Evolutionary conservation across 352 stramenopile genomes (phyloP).

Genomic region (Globisporangium heterothallicum): DNA sequence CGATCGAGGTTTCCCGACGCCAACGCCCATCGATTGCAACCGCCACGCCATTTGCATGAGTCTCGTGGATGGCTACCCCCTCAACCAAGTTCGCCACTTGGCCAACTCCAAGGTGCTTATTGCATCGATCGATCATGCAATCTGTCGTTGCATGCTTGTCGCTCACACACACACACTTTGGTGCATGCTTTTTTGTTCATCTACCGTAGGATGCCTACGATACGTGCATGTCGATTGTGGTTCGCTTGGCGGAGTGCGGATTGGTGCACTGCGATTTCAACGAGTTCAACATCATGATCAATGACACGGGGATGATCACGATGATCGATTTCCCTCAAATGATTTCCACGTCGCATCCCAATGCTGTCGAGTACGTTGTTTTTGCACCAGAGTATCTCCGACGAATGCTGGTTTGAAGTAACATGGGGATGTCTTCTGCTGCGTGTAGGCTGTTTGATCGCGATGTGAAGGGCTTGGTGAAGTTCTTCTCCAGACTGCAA

Average conservation of each 20-base stretch:
- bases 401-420: no score
- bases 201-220: slow-evolving; percentile 87
- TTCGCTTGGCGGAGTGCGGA: slow-evolving; percentile 94
- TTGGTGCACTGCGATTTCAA: slow-evolving; percentile 99
- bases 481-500: slow-evolving; percentile 91
- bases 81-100: slow-evolving; percentile 94
- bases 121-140: slow-evolving; percentile 4
- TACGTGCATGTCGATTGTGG: slow-evolving; percentile 93
- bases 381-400: slow-evolving; percentile 69
- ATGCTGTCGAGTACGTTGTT: slow-evolving; percentile 93
- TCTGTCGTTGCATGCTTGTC: not conserved
- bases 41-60: slow-evolving; percentile 98
- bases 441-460: slow-evolving; percentile 87
- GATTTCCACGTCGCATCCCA: slow-evolving; percentile 97
- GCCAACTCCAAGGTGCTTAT: slow-evolving; percentile 75
- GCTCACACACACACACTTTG: not conserved
- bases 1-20: slow-evolving; percentile 96
- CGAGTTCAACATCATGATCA: slow-evolving; percentile 99
- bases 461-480: slow-evolving; percentile 95
- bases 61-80: slow-evolving; percentile 91
- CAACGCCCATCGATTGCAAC: slow-evolving; percentile 96
- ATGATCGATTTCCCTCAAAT: slow-evolving; percentile 99
- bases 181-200: no score
- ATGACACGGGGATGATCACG: slow-evolving; percentile 91
- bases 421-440: no score